A percentile compares a stretch with the other conserved stretches of the same genome.
phyloP scores from a whole-genome alignment of 441 rosid genomes.

The California macrophylla region DNA sequence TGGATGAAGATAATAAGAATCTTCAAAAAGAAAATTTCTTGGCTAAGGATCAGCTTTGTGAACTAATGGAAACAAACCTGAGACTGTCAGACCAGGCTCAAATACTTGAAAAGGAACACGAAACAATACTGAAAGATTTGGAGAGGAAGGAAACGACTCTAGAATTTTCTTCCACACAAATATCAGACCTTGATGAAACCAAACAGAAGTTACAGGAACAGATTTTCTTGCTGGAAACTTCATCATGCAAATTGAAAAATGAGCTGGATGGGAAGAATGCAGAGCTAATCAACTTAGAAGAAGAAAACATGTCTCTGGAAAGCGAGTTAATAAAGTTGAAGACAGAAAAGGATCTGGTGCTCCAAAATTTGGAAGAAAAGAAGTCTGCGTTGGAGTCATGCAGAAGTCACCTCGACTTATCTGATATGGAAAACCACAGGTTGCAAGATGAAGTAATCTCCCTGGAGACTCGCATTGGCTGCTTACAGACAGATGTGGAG shows the following conservation, averaged over 20 bases:
- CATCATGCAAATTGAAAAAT: constrained; percentile 22
- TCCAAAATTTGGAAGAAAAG: constrained; percentile 45
- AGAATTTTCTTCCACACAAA: constrained; percentile 24
- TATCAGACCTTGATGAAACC: constrained; percentile 26
- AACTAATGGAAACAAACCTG: constrained; percentile 22
- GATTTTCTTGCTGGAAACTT: constrained; percentile 27
- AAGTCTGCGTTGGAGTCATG: constrained; percentile 37
- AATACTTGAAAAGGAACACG: constrained; percentile 31
- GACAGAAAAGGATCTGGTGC: constrained; percentile 33
- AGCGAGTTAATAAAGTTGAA: constrained; percentile 35
- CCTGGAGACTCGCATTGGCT: constrained; percentile 42
- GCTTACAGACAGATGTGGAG: constrained; percentile 45
- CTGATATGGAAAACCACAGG: constrained; percentile 31
- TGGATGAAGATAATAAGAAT: constrained; percentile 18
- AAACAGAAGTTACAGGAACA: constrained; percentile 29
- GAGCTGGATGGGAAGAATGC: constrained; percentile 29
- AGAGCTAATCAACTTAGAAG: constrained; percentile 30
- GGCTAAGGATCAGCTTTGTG: constrained; percentile 27
- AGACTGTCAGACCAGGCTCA: constrained; percentile 28
- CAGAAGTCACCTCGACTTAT: constrained; percentile 18
- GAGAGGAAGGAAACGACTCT: constrained; percentile 28
- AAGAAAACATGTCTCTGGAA: constrained; percentile 29
- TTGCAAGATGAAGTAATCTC: constrained; percentile 38
- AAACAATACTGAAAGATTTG: constrained; percentile 22
- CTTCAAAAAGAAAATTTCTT: constrained; percentile 20